These are phyloP conservation scores for Xylariomycetidae sp. DNA, from an alignment of 2,329 filamentous ascomycete genomes.

Conservation along the genomic window DNA sequence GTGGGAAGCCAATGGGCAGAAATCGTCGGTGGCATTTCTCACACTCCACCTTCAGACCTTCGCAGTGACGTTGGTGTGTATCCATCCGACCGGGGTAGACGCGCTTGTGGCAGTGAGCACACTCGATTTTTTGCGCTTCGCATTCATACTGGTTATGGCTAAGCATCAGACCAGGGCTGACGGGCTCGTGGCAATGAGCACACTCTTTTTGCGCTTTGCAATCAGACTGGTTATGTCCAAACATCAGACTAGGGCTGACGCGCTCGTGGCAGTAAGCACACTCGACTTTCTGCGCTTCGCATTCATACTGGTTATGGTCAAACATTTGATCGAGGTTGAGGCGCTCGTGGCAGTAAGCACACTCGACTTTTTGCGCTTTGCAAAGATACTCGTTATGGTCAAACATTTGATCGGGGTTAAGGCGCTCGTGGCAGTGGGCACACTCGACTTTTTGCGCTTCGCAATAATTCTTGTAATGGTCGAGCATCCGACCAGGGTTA, in stretches of 20 bases:
- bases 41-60: too few relatives aligned
- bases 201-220: background rate
- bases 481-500: background rate
- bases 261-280: background rate
- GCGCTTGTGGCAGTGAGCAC: too few relatives aligned
- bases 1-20: too few relatives aligned
- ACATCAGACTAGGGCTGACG: background rate
- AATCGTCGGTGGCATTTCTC: too few relatives aligned
- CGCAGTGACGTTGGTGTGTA: too few relatives aligned
- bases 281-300: background rate
- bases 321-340: background rate
- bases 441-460: background rate
- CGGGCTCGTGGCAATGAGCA: background rate
- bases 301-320: background rate
- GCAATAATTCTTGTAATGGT: background rate
- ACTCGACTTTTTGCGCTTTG: background rate
- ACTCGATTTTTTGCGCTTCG: too few relatives aligned
- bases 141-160: background rate
- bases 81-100: too few relatives aligned
- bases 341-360: conserved; percentile 1
- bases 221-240: background rate
- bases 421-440: conserved; percentile 1
- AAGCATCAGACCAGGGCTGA: background rate
- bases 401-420: background rate
- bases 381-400: background rate